Base-by-base conservation (phyloP, 2,329 filamentous ascomycete genomes). In the Aureobasidium mangrovei region DNA sequence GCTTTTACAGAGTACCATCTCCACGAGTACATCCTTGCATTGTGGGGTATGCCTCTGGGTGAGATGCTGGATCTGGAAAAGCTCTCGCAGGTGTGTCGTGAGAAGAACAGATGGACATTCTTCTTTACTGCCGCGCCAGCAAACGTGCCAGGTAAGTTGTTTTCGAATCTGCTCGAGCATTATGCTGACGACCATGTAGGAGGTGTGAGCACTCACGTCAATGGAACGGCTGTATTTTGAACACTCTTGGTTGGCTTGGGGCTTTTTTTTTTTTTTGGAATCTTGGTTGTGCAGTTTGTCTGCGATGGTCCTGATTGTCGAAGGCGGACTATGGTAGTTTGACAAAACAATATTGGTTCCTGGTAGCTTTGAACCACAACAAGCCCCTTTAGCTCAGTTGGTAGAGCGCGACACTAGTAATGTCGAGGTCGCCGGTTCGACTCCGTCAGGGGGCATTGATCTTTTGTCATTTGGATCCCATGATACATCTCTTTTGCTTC, bases 111-210 rank as follows among this genome's bases (percentile, higher is more conserved):
- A 28, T 59, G 56, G 56, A 52, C 53, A 9, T 59, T 59, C 45
- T 59, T 86, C 68, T 73, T 86, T 26, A 79, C 77, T 0, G 83
- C 79, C 57, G 73, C 72, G 8, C 81, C 82, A 0, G 67, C 82
- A 33, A 83, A 84, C 62, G 75, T 80, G 42, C 75, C 76, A 4
- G 77, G 80, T 66, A 63, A 52, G 63, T 60, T 29, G 5, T n/a
- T 31, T 31, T 38, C 12, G 1, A 2, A 24, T 7, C 5, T 7
- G 9, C 18, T 27, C 28, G 2, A 9, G 12, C 0, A 36, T 28
- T 47, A 45, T 9, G 31, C 29, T 10, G 38, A 40, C n/a, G 31
- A 33, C 18, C 32, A n/a, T 40, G 4, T n/a, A 58, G 57, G 66
- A 46, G 72, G 71, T 36, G 71, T 74, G 4, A 65, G 67, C 48